Evolutionary conservation across 2,329 filamentous ascomycete species (phyloP).

Genomic region (Apiospora pterosperma): DNA sequence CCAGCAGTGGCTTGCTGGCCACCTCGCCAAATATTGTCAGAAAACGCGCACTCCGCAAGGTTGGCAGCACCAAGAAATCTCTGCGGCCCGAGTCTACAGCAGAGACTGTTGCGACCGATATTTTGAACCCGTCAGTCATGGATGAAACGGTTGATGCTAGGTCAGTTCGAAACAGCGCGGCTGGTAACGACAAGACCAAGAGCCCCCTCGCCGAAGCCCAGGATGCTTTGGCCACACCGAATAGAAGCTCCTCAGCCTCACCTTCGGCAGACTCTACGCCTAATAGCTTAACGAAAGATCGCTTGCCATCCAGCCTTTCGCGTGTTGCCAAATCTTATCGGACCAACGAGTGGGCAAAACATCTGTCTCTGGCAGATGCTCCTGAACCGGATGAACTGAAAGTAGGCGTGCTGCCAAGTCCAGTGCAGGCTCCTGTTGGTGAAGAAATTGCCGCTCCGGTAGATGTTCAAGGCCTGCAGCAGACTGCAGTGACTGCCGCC

Average conservation of each 20-base stretch:
- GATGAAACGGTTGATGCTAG: slow-evolving; percentile 13
- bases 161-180: slow-evolving; percentile 19
- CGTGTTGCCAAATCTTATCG: slow-evolving; percentile 78
- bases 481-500: slow-evolving; percentile 53
- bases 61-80: background rate
- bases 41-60: background rate
- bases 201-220: slow-evolving; percentile 12
- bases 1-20: background rate
- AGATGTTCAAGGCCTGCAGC: slow-evolving; percentile 60
- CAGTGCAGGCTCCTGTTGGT: slow-evolving; percentile 20
- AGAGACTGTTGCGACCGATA: slow-evolving; percentile 26
- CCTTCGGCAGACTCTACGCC: slow-evolving; percentile 36
- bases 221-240: background rate
- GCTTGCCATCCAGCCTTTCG: slow-evolving; percentile 68
- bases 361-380: slow-evolving; percentile 72
- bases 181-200: slow-evolving; percentile 14
- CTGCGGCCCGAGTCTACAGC: slow-evolving; percentile 14
- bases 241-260: background rate
- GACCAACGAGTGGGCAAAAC: slow-evolving; percentile 96
- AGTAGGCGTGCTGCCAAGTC: slow-evolving; percentile 37
- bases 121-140: slow-evolving; percentile 15
- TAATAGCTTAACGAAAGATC: slow-evolving; percentile 53
- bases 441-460: slow-evolving; percentile 59
- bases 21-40: background rate
- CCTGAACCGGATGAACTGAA: slow-evolving; percentile 64